Evolutionary conservation across 1,284 basidiomycete species (phyloP), one percentile per base, ranked within the genome.

Genomic region (Xerocomus amazonicus): DNA sequence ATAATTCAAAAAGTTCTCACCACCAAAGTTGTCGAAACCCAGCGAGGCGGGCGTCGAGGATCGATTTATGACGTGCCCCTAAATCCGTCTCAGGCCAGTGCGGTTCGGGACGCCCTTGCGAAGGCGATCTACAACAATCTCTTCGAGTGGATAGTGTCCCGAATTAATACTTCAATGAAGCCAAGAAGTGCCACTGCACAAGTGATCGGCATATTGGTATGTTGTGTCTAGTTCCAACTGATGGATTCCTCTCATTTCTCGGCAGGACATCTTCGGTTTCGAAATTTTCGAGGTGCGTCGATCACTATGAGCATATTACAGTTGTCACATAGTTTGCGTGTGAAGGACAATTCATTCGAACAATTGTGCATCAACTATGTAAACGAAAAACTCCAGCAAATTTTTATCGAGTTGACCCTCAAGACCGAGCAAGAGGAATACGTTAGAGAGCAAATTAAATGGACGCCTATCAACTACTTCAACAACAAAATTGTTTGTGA

Each of bases 301-400:
- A 44, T 44, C 17, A 13, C 9, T 40, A n/a, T 31, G 26, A 28
- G 27, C n/a, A 7, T 28, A 26, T 50, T 17, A 23, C 29, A 27
- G 13, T 29, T 39, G 28, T 45, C 36, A 27, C n/a, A 53, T 39
- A 6, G 6, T 32, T 46, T 42, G 28, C 42, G 49, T 65, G 90
- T 36, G 43, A 63, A 93, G 85, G 90, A 97, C 70, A 99, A 99
- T 73, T 97, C 93, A 7, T 98, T 98, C 66, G 96, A 98, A 67
- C 94, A 99, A 72, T 83, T 99, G 17, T 99, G 97, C 75, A 99
- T 99, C 80, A 99, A 99, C 76, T 99, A 99, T 64, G 97, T 99
- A 75, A 99, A 99, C 78, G 97, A 99, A 73, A 98, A 98, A 72
- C 81, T 94, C 9, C 95, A 97, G 61, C 97, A 99, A 69, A 97